These are phyloP conservation scores for Poronia punctata DNA, from an alignment of 495 filamentous ascomycete species.

Conservation along the genomic window DNA sequence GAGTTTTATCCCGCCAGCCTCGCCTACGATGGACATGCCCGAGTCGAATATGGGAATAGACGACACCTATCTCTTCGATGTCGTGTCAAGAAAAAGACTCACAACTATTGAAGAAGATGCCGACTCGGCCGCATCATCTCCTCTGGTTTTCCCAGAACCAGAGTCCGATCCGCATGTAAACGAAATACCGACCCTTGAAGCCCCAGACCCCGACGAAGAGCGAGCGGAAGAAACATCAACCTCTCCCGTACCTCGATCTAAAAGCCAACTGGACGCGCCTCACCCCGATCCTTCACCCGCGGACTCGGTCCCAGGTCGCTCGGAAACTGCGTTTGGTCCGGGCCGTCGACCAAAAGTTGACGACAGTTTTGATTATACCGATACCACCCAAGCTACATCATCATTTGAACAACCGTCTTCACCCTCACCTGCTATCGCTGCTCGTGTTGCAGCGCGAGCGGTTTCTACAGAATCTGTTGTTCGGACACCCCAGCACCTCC, in stretches of 20 bases:
- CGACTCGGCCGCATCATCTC: neutral
- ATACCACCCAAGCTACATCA: conserved; percentile 44
- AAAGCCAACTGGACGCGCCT: no score
- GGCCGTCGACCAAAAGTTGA: conserved; percentile 18
- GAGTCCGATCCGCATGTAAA: neutral
- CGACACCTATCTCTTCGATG: conserved; percentile 61
- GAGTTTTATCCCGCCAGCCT: conserved; percentile 61
- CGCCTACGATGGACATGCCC: conserved; percentile 33
- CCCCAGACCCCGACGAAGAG: no score
- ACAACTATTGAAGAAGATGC: neutral
- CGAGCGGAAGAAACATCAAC: neutral
- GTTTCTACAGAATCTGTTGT: conserved; percentile 38
- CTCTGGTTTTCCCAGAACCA: no score
- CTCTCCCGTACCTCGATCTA: no score
- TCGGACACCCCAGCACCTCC: conserved; percentile 27
- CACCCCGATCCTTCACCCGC: no score
- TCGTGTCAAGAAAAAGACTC: conserved; percentile 20
- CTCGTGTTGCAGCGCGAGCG: conserved; percentile 48
- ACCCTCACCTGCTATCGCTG: conserved; percentile 57
- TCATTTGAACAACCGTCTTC: conserved; percentile 59
- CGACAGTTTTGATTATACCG: conserved; percentile 17
- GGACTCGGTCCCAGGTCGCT: no score
- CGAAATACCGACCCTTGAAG: no score
- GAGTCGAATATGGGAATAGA: conserved; percentile 41
- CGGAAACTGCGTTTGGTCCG: no score